Evolutionary conservation across 164 flowering plant species (phyloP), one percentile per base, ranked within the genome.

Genomic region (Cinnamomum micranthum): DNA sequence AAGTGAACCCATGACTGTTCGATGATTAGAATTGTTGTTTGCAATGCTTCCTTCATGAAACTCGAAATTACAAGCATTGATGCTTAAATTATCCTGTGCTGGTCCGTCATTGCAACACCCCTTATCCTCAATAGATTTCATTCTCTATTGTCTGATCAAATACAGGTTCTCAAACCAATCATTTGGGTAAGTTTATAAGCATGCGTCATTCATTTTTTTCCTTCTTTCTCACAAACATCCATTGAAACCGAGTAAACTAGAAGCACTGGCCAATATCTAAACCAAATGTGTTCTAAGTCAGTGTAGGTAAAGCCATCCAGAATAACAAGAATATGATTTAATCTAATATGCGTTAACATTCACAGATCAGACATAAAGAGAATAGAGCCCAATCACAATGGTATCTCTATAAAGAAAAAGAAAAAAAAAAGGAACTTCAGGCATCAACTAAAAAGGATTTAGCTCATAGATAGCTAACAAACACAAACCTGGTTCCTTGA

Each of bases 81-180:
- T 78, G n/a, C 71, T 82, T 25, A 87, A 72, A 55, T 73, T 83
- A 73, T 86, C 92, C 62, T 80, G 80, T 2, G 81, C 28, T 35
- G 84, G 69, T 25, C 86, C 88, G 65, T 83, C 66, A 71, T 78
- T 85, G 70, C 75, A 84, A 71, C 89, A 86, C 12, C 86, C 84
- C 77, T 92, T 92, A 52, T 88, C 93, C 79, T 91, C 94, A 7
- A 81, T 67, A 71, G 90, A 83, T 77, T 87, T 89, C 95, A 90
- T 70, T 51, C 77, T 69, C 3, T 63, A 33, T 35, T 58, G 3
- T 52, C 50, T 10, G 64, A 63, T 70, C 47, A 27, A 52, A 31
- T 25, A 64, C 31, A 25, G 28, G 4, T 64, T 2, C 28, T 64
- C 28, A 23, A 23, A 64, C 67, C 4, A 52, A 52, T 73, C 73